These are phyloP conservation scores for Trichoderma atrobrunneum DNA, from an alignment of 2,329 filamentous ascomycete species.

Conservation along the genomic window DNA sequence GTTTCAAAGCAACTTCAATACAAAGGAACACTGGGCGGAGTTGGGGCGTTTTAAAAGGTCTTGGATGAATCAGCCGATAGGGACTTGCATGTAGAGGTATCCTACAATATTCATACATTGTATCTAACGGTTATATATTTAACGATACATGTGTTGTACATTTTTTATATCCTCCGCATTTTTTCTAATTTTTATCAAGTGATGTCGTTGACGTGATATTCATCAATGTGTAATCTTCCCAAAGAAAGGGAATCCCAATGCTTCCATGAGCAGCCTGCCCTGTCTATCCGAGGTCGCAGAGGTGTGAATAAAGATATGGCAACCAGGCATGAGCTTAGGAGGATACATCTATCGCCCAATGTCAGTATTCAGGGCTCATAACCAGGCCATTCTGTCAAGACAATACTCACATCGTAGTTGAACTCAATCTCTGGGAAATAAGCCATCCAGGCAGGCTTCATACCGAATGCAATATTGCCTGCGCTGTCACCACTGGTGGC, in stretches of 20 bases:
- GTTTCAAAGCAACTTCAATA: not conserved
- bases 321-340: constrained; percentile 75
- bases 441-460: constrained; percentile 71
- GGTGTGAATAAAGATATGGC: constrained; percentile 79
- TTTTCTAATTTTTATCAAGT: not conserved
- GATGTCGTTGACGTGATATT: not conserved
- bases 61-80: not conserved
- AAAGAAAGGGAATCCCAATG: constrained; percentile 64
- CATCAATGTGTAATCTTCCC: constrained; percentile 59
- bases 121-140: constrained; percentile 13
- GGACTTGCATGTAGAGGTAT: not conserved
- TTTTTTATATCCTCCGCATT: constrained; percentile 27
- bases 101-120: constrained; percentile 6
- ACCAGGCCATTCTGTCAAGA: not conserved
- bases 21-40: constrained; percentile 36
- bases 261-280: constrained; percentile 65
- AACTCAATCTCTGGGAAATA: constrained; percentile 92
- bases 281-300: constrained; percentile 82
- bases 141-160: constrained; percentile 39
- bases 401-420: constrained; percentile 79
- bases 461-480: constrained; percentile 82
- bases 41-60: constrained; percentile 27
- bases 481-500: constrained; percentile 73
- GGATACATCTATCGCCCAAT: constrained; percentile 52
- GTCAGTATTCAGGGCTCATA: not conserved